Base-by-base conservation (phyloP, 164 flowering plant species). In the Litsea cubeba region DNA sequence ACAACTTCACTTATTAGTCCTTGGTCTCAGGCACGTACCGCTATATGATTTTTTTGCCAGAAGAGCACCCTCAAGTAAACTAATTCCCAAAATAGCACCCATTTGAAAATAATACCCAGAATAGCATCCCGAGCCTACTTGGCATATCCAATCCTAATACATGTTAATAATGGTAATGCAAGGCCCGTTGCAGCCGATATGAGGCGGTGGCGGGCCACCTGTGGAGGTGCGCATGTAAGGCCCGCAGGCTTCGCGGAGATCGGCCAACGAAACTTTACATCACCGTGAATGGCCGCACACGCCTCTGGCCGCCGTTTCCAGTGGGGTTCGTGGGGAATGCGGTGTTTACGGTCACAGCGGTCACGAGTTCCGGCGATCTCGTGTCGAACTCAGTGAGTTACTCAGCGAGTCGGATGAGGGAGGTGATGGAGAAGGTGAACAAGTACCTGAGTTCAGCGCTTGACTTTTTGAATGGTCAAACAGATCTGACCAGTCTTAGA, bases 401-500 rank as follows among this genome's bases (percentile, higher is more conserved):
- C 49, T 77, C 87, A 3, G 93, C 90, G 5, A 62, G 84, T 3
- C 67, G 24, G 69, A 83, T 87, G 50, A 86, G 82, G 28, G 83
- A 82, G 3, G 83, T 81, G 1, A 65, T 85, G 82, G 79, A 25
- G 35, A 75, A 76, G 32, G 87, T 86, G 91, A 85, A 85, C 23
- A 84, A 86, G 3, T 89, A 89, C 50, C 51, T 89, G 65, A 80
- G 86, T 62, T 89, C 93, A 11, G 91, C 91, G 25, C 78, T 89
- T 1, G 91, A 88, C 71, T 89, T 81, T 77, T 60, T 89, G 3
- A 88, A 88, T 75, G 54, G 82, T n/a, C 91, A 87, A 75, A 86
- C 89, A 5, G 87, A 88, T 79, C 68, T 88, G 25, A 73, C 84
- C 23, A 84, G 84, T 22, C 82, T 87, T 0, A 85, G 82, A 57